Conservation (phyloP, 495 filamentous ascomycete genomes). For the Trichoderma parareesei region DNA sequence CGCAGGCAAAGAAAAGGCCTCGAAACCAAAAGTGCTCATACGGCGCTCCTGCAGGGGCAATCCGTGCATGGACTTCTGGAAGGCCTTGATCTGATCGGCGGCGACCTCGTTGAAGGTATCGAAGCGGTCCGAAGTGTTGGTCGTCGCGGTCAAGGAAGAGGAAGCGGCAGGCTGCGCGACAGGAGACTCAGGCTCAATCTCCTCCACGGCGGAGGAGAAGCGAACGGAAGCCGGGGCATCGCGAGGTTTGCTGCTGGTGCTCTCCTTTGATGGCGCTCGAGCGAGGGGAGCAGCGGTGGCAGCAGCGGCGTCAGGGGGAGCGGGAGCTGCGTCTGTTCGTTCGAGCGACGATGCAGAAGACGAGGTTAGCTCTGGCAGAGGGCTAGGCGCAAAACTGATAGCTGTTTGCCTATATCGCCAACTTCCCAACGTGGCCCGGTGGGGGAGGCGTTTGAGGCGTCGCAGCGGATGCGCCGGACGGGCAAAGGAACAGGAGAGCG, state of each 20-base stretch:
- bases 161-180: conserved; percentile 13
- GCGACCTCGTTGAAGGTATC: conserved; percentile 33
- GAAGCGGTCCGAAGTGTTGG: conserved; percentile 13
- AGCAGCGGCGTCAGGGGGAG: neutral
- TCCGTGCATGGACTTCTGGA: conserved; percentile 64
- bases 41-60: conserved; percentile 70
- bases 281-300: neutral
- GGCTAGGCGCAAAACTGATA: no score
- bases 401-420: no score
- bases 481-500: neutral
- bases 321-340: neutral
- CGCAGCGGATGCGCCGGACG: conserved; percentile 10
- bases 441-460: conserved; percentile 19
- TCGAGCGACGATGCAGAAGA: no score
- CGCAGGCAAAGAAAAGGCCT: conserved; percentile 76
- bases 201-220: conserved; percentile 67
- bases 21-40: conserved; percentile 79
- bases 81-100: conserved; percentile 58
- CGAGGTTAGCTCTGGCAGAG: no score
- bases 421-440: no score
- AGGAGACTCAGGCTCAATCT: conserved; percentile 53
- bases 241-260: conserved; percentile 4
- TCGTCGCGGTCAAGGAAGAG: conserved; percentile 11
- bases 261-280: neutral
- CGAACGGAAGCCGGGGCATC: conserved; percentile 51